phyloP scores from a whole-genome alignment of 805 yeast genomes.

The Jamesozyma jinghongensis region DNA sequence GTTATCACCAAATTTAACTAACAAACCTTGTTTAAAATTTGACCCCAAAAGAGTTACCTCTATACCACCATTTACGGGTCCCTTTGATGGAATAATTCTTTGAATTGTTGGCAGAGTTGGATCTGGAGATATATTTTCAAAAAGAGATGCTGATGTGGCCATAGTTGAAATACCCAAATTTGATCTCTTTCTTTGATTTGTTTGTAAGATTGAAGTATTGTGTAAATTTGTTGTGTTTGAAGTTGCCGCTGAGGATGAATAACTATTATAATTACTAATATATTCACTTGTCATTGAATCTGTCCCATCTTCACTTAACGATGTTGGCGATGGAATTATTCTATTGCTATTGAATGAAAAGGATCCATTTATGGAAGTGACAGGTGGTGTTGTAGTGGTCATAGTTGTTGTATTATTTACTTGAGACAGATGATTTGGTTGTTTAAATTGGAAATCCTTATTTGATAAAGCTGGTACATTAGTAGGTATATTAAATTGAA shows the following conservation, averaged over 20 bases:
- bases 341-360: slow-evolving; percentile 3
- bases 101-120: slow-evolving; percentile 50
- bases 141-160: background rate
- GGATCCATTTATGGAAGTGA: background rate
- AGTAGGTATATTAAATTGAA: no score
- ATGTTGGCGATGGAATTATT: slow-evolving; percentile 49
- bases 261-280: slow-evolving; percentile 1
- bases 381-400: background rate
- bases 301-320: slow-evolving; percentile 51
- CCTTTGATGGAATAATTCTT: slow-evolving; percentile 89
- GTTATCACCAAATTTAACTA: slow-evolving; percentile 79
- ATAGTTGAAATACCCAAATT: background rate
- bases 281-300: slow-evolving; percentile 32
- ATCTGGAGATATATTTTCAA: background rate
- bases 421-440: no score
- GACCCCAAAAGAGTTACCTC: slow-evolving; percentile 87
- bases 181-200: slow-evolving; percentile 5
- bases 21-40: slow-evolving; percentile 73
- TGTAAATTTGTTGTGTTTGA: no score
- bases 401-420: background rate
- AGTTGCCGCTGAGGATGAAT: slow-evolving; percentile 3
- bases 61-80: slow-evolving; percentile 92
- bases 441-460: background rate
- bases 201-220: slow-evolving; percentile 1
- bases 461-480: slow-evolving; percentile 6